A percentile compares a stretch with the other conserved stretches of the same genome.
Evolutionary conservation across 176 grass and related monocot species (phyloP).

Genomic region (Bothriochloa decipiens): DNA sequence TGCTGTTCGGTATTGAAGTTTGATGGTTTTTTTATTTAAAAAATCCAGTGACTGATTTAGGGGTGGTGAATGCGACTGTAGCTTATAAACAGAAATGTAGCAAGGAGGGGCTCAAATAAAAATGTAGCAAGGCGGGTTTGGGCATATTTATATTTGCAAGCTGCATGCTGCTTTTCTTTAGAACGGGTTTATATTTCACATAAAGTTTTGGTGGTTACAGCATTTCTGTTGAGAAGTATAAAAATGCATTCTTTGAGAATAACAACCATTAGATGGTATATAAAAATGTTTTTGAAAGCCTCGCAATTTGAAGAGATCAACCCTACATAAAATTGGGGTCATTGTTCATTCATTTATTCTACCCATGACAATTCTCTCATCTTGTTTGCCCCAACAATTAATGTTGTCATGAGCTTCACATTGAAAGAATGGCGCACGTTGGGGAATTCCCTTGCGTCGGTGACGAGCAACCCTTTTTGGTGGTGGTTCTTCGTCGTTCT

Average conservation of each 20-base stretch:
- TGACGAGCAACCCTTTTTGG: constrained; percentile 22
- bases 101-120: too few relatives aligned
- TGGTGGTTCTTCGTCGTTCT: neutral
- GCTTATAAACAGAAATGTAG: too few relatives aligned
- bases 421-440: constrained; percentile 53
- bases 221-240: too few relatives aligned
- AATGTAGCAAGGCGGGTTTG: too few relatives aligned
- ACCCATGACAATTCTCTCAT: neutral
- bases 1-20: too few relatives aligned
- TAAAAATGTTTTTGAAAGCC: neutral
- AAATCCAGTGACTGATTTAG: too few relatives aligned
- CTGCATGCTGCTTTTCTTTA: too few relatives aligned
- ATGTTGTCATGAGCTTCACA: neutral
- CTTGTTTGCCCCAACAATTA: neutral
- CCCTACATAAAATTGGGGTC: neutral
- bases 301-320: neutral
- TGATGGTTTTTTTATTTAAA: too few relatives aligned
- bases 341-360: neutral
- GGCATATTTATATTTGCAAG: too few relatives aligned
- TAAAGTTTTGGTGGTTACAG: too few relatives aligned
- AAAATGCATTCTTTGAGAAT: neutral
- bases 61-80: too few relatives aligned
- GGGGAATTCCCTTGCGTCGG: constrained; percentile 67
- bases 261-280: neutral
- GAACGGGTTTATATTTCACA: too few relatives aligned